Conservation (phyloP, 768 basidiomycete genomes). For the Leucocoprinus leucothites region DNA sequence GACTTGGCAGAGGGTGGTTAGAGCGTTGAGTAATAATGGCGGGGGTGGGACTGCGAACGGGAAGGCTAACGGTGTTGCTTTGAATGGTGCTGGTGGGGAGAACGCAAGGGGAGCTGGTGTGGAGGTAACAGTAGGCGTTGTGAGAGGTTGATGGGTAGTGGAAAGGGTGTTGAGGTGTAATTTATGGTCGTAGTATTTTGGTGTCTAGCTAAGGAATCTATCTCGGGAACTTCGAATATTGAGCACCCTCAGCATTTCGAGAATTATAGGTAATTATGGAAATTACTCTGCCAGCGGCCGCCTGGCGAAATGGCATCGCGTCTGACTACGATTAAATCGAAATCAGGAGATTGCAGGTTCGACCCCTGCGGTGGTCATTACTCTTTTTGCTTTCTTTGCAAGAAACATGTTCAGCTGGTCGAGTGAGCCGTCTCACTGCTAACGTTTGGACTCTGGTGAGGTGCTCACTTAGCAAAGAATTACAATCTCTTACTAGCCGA, state of each 20-base stretch:
- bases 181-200: neutral
- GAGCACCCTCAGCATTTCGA: neutral
- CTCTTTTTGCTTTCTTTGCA: neutral
- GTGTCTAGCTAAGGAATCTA: no score
- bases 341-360: slow-evolving; percentile 94
- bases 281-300: no score
- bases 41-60: slow-evolving; percentile 52
- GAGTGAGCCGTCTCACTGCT: no score
- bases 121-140: slow-evolving; percentile 74
- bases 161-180: neutral
- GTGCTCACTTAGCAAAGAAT: no score
- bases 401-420: no score
- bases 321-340: slow-evolving; percentile 73
- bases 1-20: slow-evolving; percentile 67
- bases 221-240: no score
- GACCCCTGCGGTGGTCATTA: slow-evolving; percentile 83
- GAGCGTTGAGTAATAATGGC: slow-evolving; percentile 41
- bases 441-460: no score
- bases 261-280: neutral
- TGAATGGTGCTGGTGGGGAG: slow-evolving; percentile 23
- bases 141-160: slow-evolving; percentile 42
- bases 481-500: no score
- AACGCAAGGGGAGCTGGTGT: slow-evolving; percentile 36
- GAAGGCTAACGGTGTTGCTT: slow-evolving; percentile 21
- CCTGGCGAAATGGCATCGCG: slow-evolving; percentile 94